A percentile compares a stretch with the other conserved stretches of the same genome.
Evolutionary conservation across 2,329 filamentous ascomycete genomes (phyloP).

Genomic region (Remersonia thermophila): DNA sequence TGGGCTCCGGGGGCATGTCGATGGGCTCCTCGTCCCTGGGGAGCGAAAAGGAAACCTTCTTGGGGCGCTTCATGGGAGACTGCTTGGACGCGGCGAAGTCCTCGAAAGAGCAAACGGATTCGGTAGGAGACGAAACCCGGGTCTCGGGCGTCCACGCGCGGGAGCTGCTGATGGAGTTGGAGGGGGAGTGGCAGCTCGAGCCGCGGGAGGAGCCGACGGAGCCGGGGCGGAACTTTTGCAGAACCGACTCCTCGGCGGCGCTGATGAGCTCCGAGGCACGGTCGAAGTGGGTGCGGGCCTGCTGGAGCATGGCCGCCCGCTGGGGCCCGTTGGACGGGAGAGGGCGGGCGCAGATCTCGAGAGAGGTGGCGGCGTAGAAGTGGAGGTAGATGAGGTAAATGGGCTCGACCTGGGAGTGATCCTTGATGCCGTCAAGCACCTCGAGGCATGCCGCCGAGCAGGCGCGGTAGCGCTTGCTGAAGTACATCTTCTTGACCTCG

Average conservation of each 20-base stretch:
- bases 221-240: conserved; percentile 25
- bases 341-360: conserved; percentile 42
- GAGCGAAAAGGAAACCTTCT: conserved; percentile 34
- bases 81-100: conserved; percentile 20
- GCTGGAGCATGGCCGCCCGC: conserved; percentile 35
- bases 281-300: conserved; percentile 41
- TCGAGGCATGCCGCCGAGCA: conserved; percentile 42
- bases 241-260: conserved; percentile 30
- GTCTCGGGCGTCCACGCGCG: conserved; percentile 30
- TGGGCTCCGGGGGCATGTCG: conserved; percentile 30
- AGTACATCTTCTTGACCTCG: conserved; percentile 43
- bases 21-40: conserved; percentile 18
- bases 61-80: conserved; percentile 19
- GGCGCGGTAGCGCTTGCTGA: conserved; percentile 37
- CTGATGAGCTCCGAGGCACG: conserved; percentile 35
- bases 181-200: conserved; percentile 34
- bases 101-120: conserved; percentile 29
- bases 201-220: conserved; percentile 24
- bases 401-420: conserved; percentile 34
- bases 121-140: conserved; percentile 34
- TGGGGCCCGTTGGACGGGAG: conserved; percentile 33
- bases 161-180: conserved; percentile 32
- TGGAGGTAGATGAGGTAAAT: conserved; percentile 46
- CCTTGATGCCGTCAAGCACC: conserved; percentile 36
- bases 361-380: conserved; percentile 49